Conservation (phyloP, 345 rosid genomes). For the Moricandia moricandioides region DNA sequence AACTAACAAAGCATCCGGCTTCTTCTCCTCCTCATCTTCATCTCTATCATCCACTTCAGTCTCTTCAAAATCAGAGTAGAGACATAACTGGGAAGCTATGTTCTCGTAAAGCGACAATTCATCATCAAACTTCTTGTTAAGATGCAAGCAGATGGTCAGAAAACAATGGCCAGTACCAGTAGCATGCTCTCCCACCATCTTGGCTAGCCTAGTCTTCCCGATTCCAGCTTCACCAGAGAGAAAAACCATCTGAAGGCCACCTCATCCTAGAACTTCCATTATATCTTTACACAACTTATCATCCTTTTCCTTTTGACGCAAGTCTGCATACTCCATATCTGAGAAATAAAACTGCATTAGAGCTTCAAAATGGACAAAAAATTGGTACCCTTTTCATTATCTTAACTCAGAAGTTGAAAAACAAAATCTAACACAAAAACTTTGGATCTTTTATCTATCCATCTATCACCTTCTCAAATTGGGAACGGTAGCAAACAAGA, state of each 20-base stretch:
- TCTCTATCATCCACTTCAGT: slow-evolving; percentile 31
- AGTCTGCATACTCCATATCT: neutral
- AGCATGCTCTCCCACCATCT: slow-evolving; percentile 10
- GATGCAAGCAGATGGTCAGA: slow-evolving; percentile 40
- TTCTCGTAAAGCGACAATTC: slow-evolving; percentile 26
- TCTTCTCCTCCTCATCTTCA: slow-evolving; percentile 27
- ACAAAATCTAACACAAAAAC: too few relatives aligned
- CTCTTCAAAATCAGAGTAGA: slow-evolving; percentile 32
- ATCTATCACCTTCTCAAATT: too few relatives aligned
- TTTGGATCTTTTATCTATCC: too few relatives aligned
- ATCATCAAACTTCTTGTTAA: slow-evolving; percentile 10
- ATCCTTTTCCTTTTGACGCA: neutral
- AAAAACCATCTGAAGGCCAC: slow-evolving; percentile 8
- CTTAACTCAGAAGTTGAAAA: neutral
- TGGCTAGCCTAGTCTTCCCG: slow-evolving; percentile 57
- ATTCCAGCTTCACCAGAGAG: slow-evolving; percentile 41
- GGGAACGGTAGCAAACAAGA: too few relatives aligned
- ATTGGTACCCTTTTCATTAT: neutral
- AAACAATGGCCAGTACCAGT: neutral
- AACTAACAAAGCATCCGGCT: neutral
- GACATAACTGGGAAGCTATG: slow-evolving; percentile 44
- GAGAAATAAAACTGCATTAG: neutral
- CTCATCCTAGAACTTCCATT: neutral
- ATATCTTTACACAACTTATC: neutral
- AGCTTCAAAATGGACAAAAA: neutral